Evolutionary conservation across 106 monocot genomes (phyloP), one percentile per base, ranked within the genome.

Genomic region (Triglochin maritima): DNA sequence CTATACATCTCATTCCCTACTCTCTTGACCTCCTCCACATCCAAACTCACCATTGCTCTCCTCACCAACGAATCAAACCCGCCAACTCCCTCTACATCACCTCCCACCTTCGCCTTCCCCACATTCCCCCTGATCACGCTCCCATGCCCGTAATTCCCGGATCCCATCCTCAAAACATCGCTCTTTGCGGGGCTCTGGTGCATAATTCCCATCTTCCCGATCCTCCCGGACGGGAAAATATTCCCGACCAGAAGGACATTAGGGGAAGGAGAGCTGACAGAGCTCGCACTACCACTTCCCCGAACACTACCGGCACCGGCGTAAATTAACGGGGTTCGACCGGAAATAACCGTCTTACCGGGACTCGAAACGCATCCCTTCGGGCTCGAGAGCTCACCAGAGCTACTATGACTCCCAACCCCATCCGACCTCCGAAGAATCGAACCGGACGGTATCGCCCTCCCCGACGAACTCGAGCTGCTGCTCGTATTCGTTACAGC

Each of bases 1-100:
- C 75, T 81, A 74, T 83, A 90, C 41, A 66, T 50, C 53, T 86
- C 83, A 43, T 90, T 86, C 54, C 89, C 89, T 3, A 67, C 69
- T 58, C 73, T 66, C 71, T 74, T 86, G 52, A 86, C 66, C 65
- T 83, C 89, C 65, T 86, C 86, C 10, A 75, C 76, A 74, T 83
- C 89, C 61, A n/a, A 12, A 14, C 84, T 80, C 10, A 15, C 46
- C 79, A 69, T 79, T 42, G 77, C 81, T 62, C 67, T 73, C 68
- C 72, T 77, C 72, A 72, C 29, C 29, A 1, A 53, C 29, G 61
- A 16, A 6, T 71, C 58, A 6, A 48, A 67, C 47, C 45, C 56
- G 1, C 51, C 82, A 14, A 9, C 57, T 5, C 12, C 5, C 8
- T 0, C 41, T 4, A 13, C 13, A 5, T n/a, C 29, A 12, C 67